Percentiles rank a stretch among this genome's conserved stretches.
These are phyloP conservation scores for Acanthamoeba triangularis DNA, from an alignment of 208 protist species.

Conservation along the genomic window DNA sequence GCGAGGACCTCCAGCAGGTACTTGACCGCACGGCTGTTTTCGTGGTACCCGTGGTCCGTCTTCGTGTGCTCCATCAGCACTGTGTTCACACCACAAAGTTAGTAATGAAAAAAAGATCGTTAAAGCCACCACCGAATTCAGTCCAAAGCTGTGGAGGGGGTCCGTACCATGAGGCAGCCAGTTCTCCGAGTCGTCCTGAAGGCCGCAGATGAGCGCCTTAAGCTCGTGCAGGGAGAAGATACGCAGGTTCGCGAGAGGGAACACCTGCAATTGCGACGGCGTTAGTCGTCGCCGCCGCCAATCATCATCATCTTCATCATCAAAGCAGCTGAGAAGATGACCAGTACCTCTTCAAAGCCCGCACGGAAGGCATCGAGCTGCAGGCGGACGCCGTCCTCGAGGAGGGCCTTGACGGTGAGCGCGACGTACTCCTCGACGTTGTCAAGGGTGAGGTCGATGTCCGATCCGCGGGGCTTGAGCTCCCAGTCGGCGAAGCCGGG, in stretches of 20 bases:
- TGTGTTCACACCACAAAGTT: background rate
- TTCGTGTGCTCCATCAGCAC: constrained; percentile 76
- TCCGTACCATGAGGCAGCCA: constrained; percentile 56
- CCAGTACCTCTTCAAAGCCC: constrained; percentile 80
- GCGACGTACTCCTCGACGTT: constrained; percentile 85
- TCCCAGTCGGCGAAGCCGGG: constrained; percentile 82
- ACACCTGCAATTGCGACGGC: background rate
- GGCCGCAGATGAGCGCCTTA: constrained; percentile 82
- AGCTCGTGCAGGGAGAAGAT: constrained; percentile 82
- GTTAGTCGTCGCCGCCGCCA: too few relatives aligned
- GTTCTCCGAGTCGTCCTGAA: constrained; percentile 49
- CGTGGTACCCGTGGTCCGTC: constrained; percentile 83
- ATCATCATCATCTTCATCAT: too few relatives aligned
- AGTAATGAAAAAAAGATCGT: too few relatives aligned
- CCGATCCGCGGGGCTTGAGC: constrained; percentile 74
- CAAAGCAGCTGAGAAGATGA: too few relatives aligned
- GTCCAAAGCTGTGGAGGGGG: too few relatives aligned
- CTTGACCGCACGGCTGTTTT: constrained; percentile 82
- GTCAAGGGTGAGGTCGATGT: constrained; percentile 79
- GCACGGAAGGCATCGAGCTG: constrained; percentile 84
- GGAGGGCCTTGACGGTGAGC: constrained; percentile 74
- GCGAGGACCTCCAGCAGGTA: constrained; percentile 85
- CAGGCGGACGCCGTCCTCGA: constrained; percentile 77
- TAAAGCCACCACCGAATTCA: too few relatives aligned
- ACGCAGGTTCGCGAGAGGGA: constrained; percentile 78